Evolutionary conservation across 345 rosid species (phyloP), one percentile per base, ranked within the genome.

Genomic region (Isatis tinctoria): DNA sequence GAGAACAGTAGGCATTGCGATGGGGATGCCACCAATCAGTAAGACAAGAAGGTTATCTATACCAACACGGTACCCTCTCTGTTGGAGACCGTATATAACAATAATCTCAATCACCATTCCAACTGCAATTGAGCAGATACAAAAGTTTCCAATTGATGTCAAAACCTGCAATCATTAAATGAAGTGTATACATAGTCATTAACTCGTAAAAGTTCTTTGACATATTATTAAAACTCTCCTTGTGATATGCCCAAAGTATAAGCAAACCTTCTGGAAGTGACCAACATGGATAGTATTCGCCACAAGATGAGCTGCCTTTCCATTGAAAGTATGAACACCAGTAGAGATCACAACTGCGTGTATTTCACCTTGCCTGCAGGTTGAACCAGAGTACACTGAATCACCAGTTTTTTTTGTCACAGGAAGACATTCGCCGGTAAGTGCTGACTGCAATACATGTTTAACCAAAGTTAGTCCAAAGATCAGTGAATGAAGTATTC

Each of bases 251-350:
- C 1, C 24, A 22, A 22, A 22, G 24, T 22, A 52, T 8, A 45
- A 64, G 6, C 83, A 33, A 54, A 91, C 97, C 92, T 92, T 79
- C 67, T 92, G 98, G 79, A 92, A 92, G 62, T 92, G 98, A 32
- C 98, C 98, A 73, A 90, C 82, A 64, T 92, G 94, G 3, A 82
- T 88, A 22, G 98, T 92, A 69, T 58, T 76, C 54, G 90, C 98
- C 17, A 92, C 96, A 71, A 92, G 96, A 86, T 92, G 95, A 81
- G 98, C 98, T 2, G 96, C 98, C 78, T 87, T 92, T 40, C 98
- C 96, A 12, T 90, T 90, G 92, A 92, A 92, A 64, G 96, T 92
- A 49, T 82, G 92, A 3, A 92, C 92, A 63, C 98, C 98, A 11
- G 98, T 92, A 1, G 96, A 97, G 10, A 89, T 90, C 30, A 90